phyloP scores from a whole-genome alignment of 2,329 filamentous ascomycete genomes.

The Alternaria arborescens region DNA sequence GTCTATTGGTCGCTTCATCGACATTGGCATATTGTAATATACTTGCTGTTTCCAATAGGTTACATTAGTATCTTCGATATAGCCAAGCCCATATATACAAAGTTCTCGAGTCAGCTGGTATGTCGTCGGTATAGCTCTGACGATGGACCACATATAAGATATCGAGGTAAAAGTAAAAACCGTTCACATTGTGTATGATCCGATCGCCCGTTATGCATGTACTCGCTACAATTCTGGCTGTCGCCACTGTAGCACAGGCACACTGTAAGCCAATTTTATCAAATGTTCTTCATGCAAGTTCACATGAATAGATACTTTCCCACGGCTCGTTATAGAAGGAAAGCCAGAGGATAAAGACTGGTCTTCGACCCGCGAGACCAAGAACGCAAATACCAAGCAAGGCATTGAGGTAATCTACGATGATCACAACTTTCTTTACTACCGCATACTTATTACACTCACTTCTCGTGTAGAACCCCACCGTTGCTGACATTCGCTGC shows the following conservation, averaged over 20 bases:
- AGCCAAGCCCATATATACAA: too few relatives aligned
- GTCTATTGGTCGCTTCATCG: background rate
- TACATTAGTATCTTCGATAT: background rate
- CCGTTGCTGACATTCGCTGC: too few relatives aligned
- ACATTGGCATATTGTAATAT: background rate
- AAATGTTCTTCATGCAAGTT: slow-evolving; percentile 12
- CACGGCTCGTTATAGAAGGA: too few relatives aligned
- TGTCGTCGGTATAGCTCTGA: background rate
- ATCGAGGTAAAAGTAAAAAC: background rate
- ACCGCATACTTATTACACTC: too few relatives aligned
- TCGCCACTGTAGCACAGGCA: background rate
- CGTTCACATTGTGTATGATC: background rate
- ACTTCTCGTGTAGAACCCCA: too few relatives aligned
- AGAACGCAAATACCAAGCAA: slow-evolving; percentile 41
- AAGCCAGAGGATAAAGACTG: slow-evolving; percentile 31
- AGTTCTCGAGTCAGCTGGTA: background rate
- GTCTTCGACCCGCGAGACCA: slow-evolving; percentile 27
- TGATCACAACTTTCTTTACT: background rate
- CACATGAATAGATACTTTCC: too few relatives aligned
- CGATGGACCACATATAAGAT: background rate
- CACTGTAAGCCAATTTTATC: background rate
- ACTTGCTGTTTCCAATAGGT: background rate
- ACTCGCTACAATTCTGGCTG: background rate
- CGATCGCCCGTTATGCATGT: background rate
- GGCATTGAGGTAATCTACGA: slow-evolving; percentile 28